A percentile compares a stretch with the other conserved stretches of the same genome.
Evolutionary conservation across 176 grass and related monocot genomes (phyloP).

Genomic region (Ensete ventricosum): DNA sequence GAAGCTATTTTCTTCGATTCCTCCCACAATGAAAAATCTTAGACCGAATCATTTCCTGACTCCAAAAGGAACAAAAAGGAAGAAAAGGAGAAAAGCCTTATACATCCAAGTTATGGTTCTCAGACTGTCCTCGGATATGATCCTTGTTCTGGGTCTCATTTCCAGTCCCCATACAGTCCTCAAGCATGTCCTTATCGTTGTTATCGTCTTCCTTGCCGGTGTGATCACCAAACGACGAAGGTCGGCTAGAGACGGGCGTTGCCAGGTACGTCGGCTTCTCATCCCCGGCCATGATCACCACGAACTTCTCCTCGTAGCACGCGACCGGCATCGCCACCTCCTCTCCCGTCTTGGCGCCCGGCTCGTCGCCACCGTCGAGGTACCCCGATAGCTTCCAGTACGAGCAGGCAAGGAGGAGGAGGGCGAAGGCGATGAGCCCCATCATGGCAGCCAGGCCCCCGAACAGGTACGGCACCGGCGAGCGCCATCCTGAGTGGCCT

Average conservation of each 20-base stretch:
- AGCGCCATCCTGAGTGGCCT: constrained; percentile 67
- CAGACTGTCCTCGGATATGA: neutral
- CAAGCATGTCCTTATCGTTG: constrained; percentile 16
- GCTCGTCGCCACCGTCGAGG: constrained; percentile 28
- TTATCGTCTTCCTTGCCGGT: constrained; percentile 8
- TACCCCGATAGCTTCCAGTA: constrained; percentile 86
- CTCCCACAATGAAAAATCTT: neutral
- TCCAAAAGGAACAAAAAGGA: too few species aligned
- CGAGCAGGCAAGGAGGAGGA: constrained; percentile 86
- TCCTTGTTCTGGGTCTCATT: neutral
- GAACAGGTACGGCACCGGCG: constrained; percentile 85
- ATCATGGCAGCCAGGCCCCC: constrained; percentile 92
- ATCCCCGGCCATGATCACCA: constrained; percentile 95
- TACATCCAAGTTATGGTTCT: neutral
- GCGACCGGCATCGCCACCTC: constrained; percentile 20
- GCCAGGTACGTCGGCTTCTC: constrained; percentile 79
- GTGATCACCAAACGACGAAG: constrained; percentile 48
- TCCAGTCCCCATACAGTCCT: constrained; percentile 4
- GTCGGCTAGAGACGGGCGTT: constrained; percentile 65
- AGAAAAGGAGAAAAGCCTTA: neutral
- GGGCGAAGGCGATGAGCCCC: constrained; percentile 80
- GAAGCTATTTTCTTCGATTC: too few species aligned
- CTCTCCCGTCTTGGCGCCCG: constrained; percentile 28
- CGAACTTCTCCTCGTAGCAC: constrained; percentile 70
- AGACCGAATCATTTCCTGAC: too few species aligned